Evolutionary conservation across 2,329 filamentous ascomycete genomes (phyloP), one percentile per base, ranked within the genome.

Genomic region (Thielaviopsis cerberus): DNA sequence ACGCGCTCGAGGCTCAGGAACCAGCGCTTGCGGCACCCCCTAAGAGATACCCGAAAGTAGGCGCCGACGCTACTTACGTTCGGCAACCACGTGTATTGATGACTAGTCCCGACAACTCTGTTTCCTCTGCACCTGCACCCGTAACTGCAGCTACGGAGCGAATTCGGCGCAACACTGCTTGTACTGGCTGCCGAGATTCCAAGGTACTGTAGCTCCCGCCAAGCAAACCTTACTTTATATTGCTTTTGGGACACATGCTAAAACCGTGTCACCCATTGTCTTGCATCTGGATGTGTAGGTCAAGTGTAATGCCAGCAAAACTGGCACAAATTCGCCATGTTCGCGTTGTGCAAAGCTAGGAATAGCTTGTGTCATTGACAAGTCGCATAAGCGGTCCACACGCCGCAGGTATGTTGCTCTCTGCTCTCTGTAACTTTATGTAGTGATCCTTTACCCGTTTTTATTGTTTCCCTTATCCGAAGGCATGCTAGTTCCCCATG

Each of bases 311-410:
- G 67, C 71, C 20, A 72, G 69, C 62, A 62, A 66, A 15, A 64
- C 65, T 11, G 63, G 67, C 1, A 71, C 70, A 55, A 67, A 73
- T 22, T 56, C 51, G 63, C 69, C 71, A 26, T 75, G 73, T 57
- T 70, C 73, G 60, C 69, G 73, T 53, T 75, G 73, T 61, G 65
- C 69, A 59, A 75, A 75, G 66, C 65, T 74, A 24, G 65, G 70
- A 45, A 65, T 74, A 27, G 63, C 68, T 20, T 75, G 73, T 57
- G 69, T 75, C 11, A 71, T 75, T 27, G 73, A 75, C 63, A 74
- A 72, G 63, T 68, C 69, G 54, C 73, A 75, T 60, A 75, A 75
- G 65, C 68, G 73, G 61, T 68, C 72, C 48, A 74, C 73, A 4
- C 71, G 70, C 60, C 64, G 71, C 66, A 75, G 73, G 73, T 73